Conservation (phyloP, 495 filamentous ascomycete genomes). For the Tuber microsphaerosporum region DNA sequence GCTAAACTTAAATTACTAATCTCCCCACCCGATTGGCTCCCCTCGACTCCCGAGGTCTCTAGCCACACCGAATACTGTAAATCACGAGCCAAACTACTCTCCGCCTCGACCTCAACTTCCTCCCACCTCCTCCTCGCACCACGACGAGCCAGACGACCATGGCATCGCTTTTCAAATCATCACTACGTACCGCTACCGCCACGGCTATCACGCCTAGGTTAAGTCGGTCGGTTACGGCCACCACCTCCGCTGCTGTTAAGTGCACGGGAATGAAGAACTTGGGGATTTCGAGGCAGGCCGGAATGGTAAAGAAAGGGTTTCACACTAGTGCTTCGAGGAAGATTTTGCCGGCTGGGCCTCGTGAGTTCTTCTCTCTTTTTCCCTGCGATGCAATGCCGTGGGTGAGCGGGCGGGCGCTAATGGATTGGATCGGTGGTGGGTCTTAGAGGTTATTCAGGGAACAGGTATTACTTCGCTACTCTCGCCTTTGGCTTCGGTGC, state of each 20-base stretch:
- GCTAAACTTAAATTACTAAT: not conserved
- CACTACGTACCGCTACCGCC: constrained; percentile 20
- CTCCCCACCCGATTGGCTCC: not conserved
- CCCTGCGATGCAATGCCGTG: constrained; percentile 27
- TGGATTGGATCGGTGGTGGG: constrained; percentile 20
- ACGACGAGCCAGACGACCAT: not conserved
- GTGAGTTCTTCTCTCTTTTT: constrained; percentile 47
- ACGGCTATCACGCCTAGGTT: not conserved
- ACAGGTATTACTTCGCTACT: constrained; percentile 55
- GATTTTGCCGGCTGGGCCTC: constrained; percentile 63
- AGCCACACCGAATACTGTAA: not conserved
- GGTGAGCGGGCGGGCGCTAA: constrained; percentile 38
- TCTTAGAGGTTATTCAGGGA: constrained; percentile 65
- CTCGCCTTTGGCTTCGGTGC: constrained; percentile 1
- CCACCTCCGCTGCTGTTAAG: not conserved
- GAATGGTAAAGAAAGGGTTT: constrained; percentile 46
- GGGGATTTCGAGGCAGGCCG: constrained; percentile 17
- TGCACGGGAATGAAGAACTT: constrained; percentile 4
- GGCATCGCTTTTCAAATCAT: constrained; percentile 25
- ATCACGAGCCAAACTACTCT: not conserved
- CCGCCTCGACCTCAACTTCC: not conserved
- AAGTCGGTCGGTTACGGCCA: constrained; percentile 9
- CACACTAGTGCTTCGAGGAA: constrained; percentile 60
- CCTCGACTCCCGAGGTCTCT: not conserved
- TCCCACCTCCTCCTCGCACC: not conserved